phyloP scores from a whole-genome alignment of 2,329 filamentous ascomycete genomes.

The Dactylellina drechsleri region DNA sequence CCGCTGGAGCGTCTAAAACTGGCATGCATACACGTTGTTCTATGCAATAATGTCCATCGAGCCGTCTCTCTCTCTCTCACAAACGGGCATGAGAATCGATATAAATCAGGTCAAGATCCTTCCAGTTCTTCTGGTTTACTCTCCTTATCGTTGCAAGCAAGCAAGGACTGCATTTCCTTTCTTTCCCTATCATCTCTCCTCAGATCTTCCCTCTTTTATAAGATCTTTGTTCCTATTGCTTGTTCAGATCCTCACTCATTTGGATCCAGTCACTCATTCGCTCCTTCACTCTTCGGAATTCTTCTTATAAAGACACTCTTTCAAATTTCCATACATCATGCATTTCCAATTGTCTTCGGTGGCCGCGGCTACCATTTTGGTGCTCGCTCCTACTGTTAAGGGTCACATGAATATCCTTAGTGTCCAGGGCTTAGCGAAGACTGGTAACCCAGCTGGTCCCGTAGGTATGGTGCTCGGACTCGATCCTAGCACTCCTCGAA shows the following conservation, averaged over 20 bases:
- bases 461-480: constrained; percentile 17
- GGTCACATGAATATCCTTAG: constrained; percentile 5
- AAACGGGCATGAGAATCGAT: no score
- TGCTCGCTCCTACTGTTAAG: constrained; percentile 1
- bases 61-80: no score
- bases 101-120: no score
- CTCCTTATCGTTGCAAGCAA: background rate
- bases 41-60: background rate
- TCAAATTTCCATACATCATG: constrained; percentile 8
- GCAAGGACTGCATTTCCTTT: background rate
- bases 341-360: constrained; percentile 22
- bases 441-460: constrained; percentile 6
- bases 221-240: background rate
- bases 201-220: constrained; percentile 2
- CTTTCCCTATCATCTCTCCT: background rate
- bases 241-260: constrained; percentile 10
- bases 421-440: constrained; percentile 4
- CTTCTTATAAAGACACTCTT: background rate
- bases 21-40: background rate
- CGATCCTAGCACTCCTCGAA: constrained; percentile 14
- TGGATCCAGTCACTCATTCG: constrained; percentile 2
- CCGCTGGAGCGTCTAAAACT: background rate
- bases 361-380: background rate
- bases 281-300: background rate
- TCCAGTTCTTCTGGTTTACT: no score